Evolutionary conservation across 805 yeast species (phyloP), one percentile per base, ranked within the genome.

Genomic region (Jamesozyma rosinii): DNA sequence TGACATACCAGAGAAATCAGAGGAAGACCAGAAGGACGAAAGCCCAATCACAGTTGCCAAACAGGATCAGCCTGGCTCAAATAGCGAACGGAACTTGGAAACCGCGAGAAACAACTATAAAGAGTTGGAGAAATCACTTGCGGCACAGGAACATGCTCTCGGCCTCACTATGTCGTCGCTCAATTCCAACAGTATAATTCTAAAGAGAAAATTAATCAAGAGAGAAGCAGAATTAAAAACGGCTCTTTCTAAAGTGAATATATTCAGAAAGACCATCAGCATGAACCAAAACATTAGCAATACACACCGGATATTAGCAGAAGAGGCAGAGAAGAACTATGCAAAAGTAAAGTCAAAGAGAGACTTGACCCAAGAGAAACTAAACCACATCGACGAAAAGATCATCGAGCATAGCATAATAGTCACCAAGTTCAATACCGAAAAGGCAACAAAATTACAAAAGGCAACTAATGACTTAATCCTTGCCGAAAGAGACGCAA

Each of bases 161-260:
- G 42, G 43, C 34, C 42, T 42, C 22, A 38, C 49, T 14, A 30
- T 49, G 22, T 42, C 49, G 20, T 41, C 52, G 3, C 41, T 51
- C 22, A 47, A 51, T 35, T 48, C 54, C 5, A 49, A 47, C 18
- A 46, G 43, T 35, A 41, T 44, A n/a, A 54, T 60, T 5, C 31
- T 60, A 27, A 47, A 47, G 15, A 49, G 48, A 33, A 59, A 58
- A 40, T 39, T 57, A 18, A 42, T 24, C 4, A 56, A 48, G 35
- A 50, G 65, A 36, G 60, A 59, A 31, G 40, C 47, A 19, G 52
- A 44, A 10, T 47, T 58, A 4, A 33, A 32, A 1, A 52, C 50
- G 5, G 52, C 54, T 1, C 15, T 20, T 3, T 15, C 42, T 11
- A 49, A 44, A 37, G 22, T 41, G 9, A 14, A 18, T 14, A 31